Evolutionary conservation across 2,329 filamentous ascomycete genomes (phyloP).

Genomic region (Fusarium setosum): DNA sequence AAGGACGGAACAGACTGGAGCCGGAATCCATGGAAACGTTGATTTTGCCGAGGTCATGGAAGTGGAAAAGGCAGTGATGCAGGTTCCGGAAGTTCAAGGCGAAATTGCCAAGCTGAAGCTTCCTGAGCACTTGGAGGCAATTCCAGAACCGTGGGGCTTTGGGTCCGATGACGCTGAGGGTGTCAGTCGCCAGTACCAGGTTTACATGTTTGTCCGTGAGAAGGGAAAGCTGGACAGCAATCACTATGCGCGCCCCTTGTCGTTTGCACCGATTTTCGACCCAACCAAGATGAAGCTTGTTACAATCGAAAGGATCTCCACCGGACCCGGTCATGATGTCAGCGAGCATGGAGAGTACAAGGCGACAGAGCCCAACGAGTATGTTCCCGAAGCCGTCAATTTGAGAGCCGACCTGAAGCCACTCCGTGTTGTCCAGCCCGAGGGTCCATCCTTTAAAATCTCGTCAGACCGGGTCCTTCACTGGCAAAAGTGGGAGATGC

Average conservation of each 20-base stretch:
- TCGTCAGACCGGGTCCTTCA: slow-evolving; percentile 55
- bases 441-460: slow-evolving; percentile 75
- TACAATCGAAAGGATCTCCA: slow-evolving; percentile 22
- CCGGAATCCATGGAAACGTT: too few species aligned
- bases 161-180: too few species aligned
- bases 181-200: too few species aligned
- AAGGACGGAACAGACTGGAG: too few species aligned
- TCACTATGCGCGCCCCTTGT: slow-evolving; percentile 32
- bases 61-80: too few species aligned
- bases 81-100: too few species aligned
- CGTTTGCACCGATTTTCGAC: slow-evolving; percentile 17
- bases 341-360: slow-evolving; percentile 10
- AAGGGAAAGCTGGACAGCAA: slow-evolving; percentile 14
- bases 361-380: slow-evolving; percentile 49
- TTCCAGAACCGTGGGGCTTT: too few species aligned
- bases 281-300: slow-evolving; percentile 20
- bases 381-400: slow-evolving; percentile 63
- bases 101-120: too few species aligned
- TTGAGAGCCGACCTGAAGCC: slow-evolving; percentile 71
- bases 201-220: too few species aligned
- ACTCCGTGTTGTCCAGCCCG: slow-evolving; percentile 77
- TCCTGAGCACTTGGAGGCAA: too few species aligned
- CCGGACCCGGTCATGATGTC: slow-evolving; percentile 11
- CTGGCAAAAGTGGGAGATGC: slow-evolving; percentile 78
- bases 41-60: too few species aligned